phyloP scores from a whole-genome alignment of 169 alveolate species.

The Eimeria mitis region DNA sequence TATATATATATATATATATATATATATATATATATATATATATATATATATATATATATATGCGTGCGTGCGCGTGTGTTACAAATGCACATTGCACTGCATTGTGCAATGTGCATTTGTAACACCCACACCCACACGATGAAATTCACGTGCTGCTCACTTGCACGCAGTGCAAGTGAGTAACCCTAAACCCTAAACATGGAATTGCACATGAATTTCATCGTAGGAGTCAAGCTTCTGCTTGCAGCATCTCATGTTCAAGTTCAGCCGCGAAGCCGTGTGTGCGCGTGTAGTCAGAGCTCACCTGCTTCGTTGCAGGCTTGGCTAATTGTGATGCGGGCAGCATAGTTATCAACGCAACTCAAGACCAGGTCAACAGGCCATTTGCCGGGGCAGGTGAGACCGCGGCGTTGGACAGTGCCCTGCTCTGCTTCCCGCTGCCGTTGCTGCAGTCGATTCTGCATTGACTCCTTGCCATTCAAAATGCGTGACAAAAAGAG shows the following conservation, averaged over 20 bases:
- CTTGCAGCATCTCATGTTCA: no score
- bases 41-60: background rate
- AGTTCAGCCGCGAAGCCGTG: background rate
- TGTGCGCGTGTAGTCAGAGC: background rate
- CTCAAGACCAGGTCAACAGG: slow-evolving; percentile 94
- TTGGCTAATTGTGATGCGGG: slow-evolving; percentile 97
- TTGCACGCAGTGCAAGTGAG: background rate
- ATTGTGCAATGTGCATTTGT: no score
- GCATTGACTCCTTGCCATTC: slow-evolving; percentile 73
- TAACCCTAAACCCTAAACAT: no score
- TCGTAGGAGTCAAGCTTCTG: background rate
- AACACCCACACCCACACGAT: no score
- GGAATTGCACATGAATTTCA: background rate
- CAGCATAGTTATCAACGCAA: slow-evolving; percentile 98
- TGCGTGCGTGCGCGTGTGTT: background rate
- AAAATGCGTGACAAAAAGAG: slow-evolving; percentile 90
- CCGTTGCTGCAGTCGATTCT: background rate
- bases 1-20: slow-evolving; percentile 20
- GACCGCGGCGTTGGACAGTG: background rate
- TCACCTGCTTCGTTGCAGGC: slow-evolving; percentile 96
- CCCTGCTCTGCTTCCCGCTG: slow-evolving; percentile 16
- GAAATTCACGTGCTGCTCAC: no score
- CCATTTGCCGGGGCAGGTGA: slow-evolving; percentile 26
- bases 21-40: background rate
- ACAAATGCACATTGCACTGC: background rate